Base-by-base conservation (phyloP, 179 eudicot genomes). In the Actinidia arguta region DNA sequence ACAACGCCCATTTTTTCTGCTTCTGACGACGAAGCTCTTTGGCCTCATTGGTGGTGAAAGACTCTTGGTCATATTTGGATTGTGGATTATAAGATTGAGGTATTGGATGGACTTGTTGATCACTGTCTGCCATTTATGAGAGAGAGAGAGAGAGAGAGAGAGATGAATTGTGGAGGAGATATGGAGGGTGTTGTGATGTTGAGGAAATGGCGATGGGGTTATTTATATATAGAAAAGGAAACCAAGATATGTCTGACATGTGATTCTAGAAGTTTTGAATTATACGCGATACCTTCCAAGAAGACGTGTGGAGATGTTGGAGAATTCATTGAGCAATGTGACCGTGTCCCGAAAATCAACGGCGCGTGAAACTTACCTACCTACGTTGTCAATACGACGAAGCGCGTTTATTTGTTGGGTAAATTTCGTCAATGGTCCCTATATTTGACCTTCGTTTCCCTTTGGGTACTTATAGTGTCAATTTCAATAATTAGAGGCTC, bases 1-100 rank as follows among this genome's bases (percentile, higher is more conserved):
- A 86, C 6, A 58, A n/a, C 0, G 67, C 5, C 18, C 66, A 54
- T 27, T 83, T 83, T 52, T 12, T 80, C 13, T 73, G 76, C 25
- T 81, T 62, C 77, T 73, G 20, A 47, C 18, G 73, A 10, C 61
- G 73, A 18, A 63, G 58, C 17, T 50, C 25, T 47, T 64, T 17
- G 61, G 44, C 16, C 0, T 54, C 50, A 16, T 3, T 31, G 1
- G 51, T 1, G 27, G 44, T 8, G 56, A 62, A 24, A 3, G 77
- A 9, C 10, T 75, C 78, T 20, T 25, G 31, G 66, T 75, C 67
- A 3, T 6, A 10, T 31, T 52, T 16, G 78, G 22, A 1, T 5
- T 27, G 51, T 18, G 56, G 56, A 24, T 72, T 48, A 31, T 14
- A 4, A 66, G 78, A 52, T 11, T 73, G 76, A 0, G 54, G 74